A percentile compares a stretch with the other conserved stretches of the same genome.
Evolutionary conservation across 1,284 basidiomycete species (phyloP).

Genomic region (Meripilus lineatus): DNA sequence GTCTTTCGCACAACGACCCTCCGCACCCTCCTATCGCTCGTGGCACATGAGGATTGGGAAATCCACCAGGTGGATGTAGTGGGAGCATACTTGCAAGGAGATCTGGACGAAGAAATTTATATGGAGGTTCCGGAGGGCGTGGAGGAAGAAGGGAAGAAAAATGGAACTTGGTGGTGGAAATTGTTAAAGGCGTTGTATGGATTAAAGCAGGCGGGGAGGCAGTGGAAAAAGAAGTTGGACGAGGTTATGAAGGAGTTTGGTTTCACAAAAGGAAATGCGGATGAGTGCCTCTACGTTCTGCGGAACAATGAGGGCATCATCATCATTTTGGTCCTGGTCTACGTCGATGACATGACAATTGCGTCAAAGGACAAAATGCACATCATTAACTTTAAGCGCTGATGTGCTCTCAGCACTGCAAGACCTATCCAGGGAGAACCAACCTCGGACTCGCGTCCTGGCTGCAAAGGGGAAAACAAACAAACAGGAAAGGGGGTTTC

Average conservation of each 20-base stretch:
- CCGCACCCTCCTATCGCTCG: conserved; percentile 26
- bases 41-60: conserved; percentile 24
- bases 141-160: conserved; percentile 15
- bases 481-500: too few species aligned
- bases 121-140: conserved; percentile 32
- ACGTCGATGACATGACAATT: conserved; percentile 11
- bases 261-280: conserved; percentile 19
- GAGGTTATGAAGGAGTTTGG: conserved; percentile 15
- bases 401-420: too few species aligned
- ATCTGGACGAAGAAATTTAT: conserved; percentile 18
- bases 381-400: conserved; percentile 21
- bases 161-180: neutral
- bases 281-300: conserved; percentile 28
- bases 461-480: too few species aligned
- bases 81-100: conserved; percentile 33
- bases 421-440: too few species aligned
- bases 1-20: conserved; percentile 23
- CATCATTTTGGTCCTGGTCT: neutral
- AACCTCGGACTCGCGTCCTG: too few species aligned
- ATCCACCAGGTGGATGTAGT: conserved; percentile 37
- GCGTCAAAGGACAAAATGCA: conserved; percentile 12
- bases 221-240: conserved; percentile 22
- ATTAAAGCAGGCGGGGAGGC: conserved; percentile 24
- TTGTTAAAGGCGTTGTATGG: conserved; percentile 23
- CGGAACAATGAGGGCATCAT: neutral